Evolutionary conservation across 768 basidiomycete species (phyloP).

Genomic region (Boletellus sp.): DNA sequence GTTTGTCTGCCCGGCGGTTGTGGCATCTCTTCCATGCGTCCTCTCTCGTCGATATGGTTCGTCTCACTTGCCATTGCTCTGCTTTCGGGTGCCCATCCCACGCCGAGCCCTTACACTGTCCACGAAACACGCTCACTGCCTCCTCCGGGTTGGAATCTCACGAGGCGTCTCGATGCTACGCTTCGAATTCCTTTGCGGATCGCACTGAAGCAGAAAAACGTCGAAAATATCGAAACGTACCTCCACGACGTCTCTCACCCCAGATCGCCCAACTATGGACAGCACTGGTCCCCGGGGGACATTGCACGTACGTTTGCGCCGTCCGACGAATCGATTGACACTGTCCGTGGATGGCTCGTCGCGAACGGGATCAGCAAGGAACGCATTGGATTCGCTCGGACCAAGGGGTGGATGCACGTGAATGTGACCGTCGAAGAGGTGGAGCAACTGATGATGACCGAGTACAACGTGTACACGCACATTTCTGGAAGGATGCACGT

Average conservation of each 20-base stretch:
- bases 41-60: neutral
- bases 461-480: conserved; percentile 33
- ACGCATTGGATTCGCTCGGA: conserved; percentile 15
- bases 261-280: conserved; percentile 31
- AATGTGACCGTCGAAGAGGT: conserved; percentile 31
- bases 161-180: conserved; percentile 34
- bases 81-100: conserved; percentile 15
- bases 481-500: conserved; percentile 24
- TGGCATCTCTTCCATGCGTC: no score
- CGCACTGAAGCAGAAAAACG: conserved; percentile 32
- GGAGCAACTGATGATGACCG: conserved; percentile 30
- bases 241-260: conserved; percentile 32
- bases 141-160: conserved; percentile 36
- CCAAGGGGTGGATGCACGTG: conserved; percentile 28
- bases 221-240: conserved; percentile 22
- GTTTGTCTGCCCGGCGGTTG: no score
- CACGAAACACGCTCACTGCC: conserved; percentile 39
- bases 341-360: conserved; percentile 29
- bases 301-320: conserved; percentile 29
- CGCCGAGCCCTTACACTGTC: conserved; percentile 23
- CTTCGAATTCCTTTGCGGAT: conserved; percentile 27
- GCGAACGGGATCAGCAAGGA: conserved; percentile 21
- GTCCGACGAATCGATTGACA: conserved; percentile 17
- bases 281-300: conserved; percentile 29
- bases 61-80: conserved; percentile 12